Base-by-base conservation (phyloP, 257 asterid genomes). In the Solanum piurae region DNA sequence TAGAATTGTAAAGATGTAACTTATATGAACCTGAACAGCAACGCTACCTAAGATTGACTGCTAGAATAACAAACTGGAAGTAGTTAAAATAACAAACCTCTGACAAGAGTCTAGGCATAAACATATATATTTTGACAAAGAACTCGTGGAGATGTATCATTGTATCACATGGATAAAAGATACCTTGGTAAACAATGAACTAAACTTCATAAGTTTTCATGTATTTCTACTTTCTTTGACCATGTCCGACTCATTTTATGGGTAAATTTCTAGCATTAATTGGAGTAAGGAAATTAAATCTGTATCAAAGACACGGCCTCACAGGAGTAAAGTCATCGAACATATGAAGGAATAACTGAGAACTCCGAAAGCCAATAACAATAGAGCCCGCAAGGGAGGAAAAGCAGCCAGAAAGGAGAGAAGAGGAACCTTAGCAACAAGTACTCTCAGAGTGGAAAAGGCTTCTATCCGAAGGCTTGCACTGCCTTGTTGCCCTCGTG, bases 401-500 rank as follows among this genome's bases (percentile, higher is more conserved):
- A 44, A 44, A 34, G 66, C 66, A 88, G 76, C 12, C 75, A 40
- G 86, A 87, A 92, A 76, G 29, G 69, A 12, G 76, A 76, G 83
- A 49, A 83, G 89, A 83, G 88, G 83, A 84, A 96, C 99, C 98
- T 95, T 96, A 62, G 96, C 95, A 90, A 97, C 91, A 90, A 97
- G 98, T 90, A 95, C 94, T 64, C 98, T 90, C 69, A 97, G 92
- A 74, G 99, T 92, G 37, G 87, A 58, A 89, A 97, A 90, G 90
- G 98, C 98, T 92, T 96, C 98, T 60, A 94, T 91, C 38, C 99
- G 97, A 86, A 97, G 95, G 86, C 87, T 89, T 85, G 98, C 94
- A 90, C 98, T 96, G 89, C 99, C 99, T 76, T 93, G 93, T 77
- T 93, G 98, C 86, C 99, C 99, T 89, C 96, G 94, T 84, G 90